Conservation (phyloP, 768 basidiomycete genomes). For the Lactifluus hygrophoroides region DNA sequence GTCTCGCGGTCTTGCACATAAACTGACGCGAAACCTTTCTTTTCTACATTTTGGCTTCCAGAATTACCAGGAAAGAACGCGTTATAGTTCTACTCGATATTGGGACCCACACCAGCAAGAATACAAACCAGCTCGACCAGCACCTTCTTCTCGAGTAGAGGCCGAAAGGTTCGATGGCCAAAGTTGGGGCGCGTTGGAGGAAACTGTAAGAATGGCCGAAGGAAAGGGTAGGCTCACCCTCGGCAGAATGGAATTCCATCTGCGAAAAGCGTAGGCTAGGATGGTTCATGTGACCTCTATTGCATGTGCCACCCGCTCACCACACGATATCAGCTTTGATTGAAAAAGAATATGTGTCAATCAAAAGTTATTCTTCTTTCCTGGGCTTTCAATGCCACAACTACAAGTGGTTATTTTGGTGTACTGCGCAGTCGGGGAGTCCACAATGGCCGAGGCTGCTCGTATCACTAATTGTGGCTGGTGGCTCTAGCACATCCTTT, state of each 20-base stretch:
- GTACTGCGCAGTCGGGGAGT: not conserved
- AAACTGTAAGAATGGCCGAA: slow-evolving; percentile 53
- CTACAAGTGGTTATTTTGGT: not conserved
- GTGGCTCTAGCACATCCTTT: not conserved
- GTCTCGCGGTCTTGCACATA: slow-evolving; percentile 55
- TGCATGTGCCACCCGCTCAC: not conserved
- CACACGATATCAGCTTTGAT: not conserved
- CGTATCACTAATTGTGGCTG: not conserved
- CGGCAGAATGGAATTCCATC: slow-evolving; percentile 33
- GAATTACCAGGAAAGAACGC: not conserved
- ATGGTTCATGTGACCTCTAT: not conserved
- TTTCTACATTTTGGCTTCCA: slow-evolving; percentile 32
- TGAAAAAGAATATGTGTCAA: not conserved
- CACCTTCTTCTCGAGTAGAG: slow-evolving; percentile 15
- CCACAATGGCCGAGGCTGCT: not conserved
- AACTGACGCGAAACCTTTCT: slow-evolving; percentile 47
- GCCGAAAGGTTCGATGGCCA: slow-evolving; percentile 28
- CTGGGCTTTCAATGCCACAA: not conserved
- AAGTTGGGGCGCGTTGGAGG: slow-evolving; percentile 41
- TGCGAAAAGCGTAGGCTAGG: slow-evolving; percentile 11
- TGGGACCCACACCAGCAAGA: slow-evolving; percentile 12
- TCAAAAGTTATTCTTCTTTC: not conserved
- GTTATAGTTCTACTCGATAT: slow-evolving; percentile 14
- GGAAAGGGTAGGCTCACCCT: slow-evolving; percentile 41
- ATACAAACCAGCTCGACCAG: slow-evolving; percentile 14